Evolutionary conservation across 345 rosid genomes (phyloP).

Genomic region (Punica granatum): DNA sequence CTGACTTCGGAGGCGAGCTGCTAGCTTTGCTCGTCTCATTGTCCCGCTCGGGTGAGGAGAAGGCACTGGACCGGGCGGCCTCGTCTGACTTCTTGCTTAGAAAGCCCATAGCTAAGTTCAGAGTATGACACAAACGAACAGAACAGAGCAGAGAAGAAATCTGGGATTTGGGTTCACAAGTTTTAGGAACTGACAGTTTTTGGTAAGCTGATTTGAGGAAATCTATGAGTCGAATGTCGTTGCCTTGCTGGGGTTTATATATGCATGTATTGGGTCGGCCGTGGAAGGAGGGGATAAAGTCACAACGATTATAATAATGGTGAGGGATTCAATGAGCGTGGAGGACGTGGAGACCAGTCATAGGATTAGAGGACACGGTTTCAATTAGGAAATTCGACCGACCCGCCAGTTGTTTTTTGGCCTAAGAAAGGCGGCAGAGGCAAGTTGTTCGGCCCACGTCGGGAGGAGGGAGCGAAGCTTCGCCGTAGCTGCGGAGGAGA

Average conservation of each 20-base stretch:
- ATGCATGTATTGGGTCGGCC: neutral
- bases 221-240: neutral
- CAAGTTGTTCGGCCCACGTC: neutral
- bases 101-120: neutral
- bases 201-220: neutral
- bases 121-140: too few relatives aligned
- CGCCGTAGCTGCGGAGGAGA: constrained; percentile 3
- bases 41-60: constrained; percentile 11
- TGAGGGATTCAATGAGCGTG: neutral
- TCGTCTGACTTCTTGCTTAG: neutral
- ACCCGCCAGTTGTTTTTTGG: neutral
- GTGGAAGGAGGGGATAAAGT: neutral
- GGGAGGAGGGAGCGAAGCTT: neutral
- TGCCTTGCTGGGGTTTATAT: neutral
- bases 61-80: neutral
- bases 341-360: constrained; percentile 4
- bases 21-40: neutral
- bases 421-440: neutral
- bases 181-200: neutral
- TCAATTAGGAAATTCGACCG: neutral
- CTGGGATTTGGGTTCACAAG: neutral
- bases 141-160: neutral
- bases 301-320: neutral
- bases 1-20: constrained; percentile 5
- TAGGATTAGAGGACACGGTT: constrained; percentile 10